Percentiles rank a stretch among this genome's conserved stretches.
Evolutionary conservation across 2,329 filamentous ascomycete species (phyloP).

Genomic region (Pestalotiopsis sp.): DNA sequence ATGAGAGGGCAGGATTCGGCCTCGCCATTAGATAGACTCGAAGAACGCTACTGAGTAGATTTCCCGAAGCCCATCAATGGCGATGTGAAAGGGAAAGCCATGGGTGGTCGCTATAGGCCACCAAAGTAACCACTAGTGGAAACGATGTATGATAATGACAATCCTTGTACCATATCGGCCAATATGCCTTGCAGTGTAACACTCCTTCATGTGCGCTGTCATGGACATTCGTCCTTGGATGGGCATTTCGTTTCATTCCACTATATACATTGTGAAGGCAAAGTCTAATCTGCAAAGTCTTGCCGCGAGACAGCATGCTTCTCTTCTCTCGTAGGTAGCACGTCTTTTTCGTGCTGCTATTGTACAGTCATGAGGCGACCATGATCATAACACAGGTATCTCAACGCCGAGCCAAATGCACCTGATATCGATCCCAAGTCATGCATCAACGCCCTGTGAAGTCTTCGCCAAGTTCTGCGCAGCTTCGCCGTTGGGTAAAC

Average conservation of each 20-base stretch:
- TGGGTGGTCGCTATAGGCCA: not conserved
- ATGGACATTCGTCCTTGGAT: not conserved
- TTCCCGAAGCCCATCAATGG: not conserved
- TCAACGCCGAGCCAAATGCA: slow-evolving; percentile 7
- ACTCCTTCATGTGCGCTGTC: not conserved
- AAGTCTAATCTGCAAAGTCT: not conserved
- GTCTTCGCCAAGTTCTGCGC: not conserved
- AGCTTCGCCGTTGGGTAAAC: not conserved
- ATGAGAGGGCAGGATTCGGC: not conserved
- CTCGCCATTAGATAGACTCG: not conserved
- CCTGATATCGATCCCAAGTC: not conserved
- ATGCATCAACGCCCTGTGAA: not conserved
- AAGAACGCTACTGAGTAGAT: not conserved
- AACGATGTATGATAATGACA: not conserved
- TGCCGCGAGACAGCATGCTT: not conserved
- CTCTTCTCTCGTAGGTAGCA: not conserved
- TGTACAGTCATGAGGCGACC: not conserved
- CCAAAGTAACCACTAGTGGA: no score
- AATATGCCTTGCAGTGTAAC: not conserved
- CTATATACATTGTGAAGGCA: slow-evolving; percentile 5
- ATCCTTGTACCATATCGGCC: not conserved
- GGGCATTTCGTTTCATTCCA: not conserved
- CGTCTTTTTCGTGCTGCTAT: not conserved
- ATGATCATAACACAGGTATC: not conserved
- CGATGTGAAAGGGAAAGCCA: not conserved